Percentiles rank a stretch among this genome's conserved stretches.
phyloP scores from a whole-genome alignment of 2,329 filamentous ascomycete species.

The Gnomoniopsis sp. region DNA sequence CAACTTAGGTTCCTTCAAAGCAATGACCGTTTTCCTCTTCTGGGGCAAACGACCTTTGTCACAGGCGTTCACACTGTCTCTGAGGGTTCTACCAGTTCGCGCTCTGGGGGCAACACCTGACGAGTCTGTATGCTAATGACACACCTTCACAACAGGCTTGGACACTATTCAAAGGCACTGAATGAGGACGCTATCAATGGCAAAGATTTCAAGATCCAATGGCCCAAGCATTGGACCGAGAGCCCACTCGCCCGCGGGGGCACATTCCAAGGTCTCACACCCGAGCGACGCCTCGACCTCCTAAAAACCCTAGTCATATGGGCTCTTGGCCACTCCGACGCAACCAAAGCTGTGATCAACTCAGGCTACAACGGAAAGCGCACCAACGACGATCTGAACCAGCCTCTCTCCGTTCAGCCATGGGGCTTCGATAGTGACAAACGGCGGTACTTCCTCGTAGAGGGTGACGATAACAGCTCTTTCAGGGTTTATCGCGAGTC shows the following conservation, averaged over 20 bases:
- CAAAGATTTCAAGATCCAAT: conserved; percentile 74
- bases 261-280: conserved; percentile 78
- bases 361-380: conserved; percentile 85
- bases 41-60: neutral
- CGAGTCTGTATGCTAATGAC: conserved; percentile 19
- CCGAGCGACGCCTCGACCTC: conserved; percentile 77
- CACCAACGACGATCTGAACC: conserved; percentile 75
- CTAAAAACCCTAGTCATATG: conserved; percentile 82
- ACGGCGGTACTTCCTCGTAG: conserved; percentile 88
- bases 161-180: conserved; percentile 87
- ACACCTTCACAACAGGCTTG: conserved; percentile 56
- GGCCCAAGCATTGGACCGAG: conserved; percentile 79
- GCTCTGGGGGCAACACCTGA: neutral
- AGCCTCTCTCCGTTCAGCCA: conserved; percentile 76
- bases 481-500: conserved; percentile 95
- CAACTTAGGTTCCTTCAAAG: neutral
- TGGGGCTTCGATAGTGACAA: conserved; percentile 84
- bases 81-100: neutral
- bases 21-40: neutral
- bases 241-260: conserved; percentile 79
- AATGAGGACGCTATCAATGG: conserved; percentile 76
- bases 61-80: neutral
- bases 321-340: conserved; percentile 85
- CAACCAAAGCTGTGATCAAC: conserved; percentile 75
- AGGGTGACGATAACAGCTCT: conserved; percentile 88